Evolutionary conservation across 108 stramenopile genomes (phyloP).

Genomic region (Aureococcus anophagefferens): DNA sequence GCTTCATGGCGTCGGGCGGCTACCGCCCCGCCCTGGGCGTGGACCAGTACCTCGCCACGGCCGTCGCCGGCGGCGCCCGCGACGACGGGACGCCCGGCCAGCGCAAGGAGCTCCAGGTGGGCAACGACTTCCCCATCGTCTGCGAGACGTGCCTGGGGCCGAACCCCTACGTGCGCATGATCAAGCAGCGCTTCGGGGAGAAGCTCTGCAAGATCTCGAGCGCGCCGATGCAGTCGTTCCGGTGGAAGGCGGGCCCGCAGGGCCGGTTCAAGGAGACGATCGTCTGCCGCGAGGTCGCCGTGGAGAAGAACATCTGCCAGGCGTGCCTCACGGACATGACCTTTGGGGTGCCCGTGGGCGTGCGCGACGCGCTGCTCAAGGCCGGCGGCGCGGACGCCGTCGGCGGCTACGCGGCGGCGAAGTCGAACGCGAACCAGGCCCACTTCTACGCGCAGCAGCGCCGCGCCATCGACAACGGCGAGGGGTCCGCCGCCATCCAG

Average conservation of each 20-base stretch:
- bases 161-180: conserved; percentile 97
- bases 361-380: conserved; percentile 75
- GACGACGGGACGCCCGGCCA: neutral
- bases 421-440: neutral
- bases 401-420: neutral
- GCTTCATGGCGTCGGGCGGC: neutral
- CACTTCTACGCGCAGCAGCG: neutral
- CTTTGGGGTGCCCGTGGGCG: conserved; percentile 85
- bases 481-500: neutral
- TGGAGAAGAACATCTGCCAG: conserved; percentile 97
- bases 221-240: conserved; percentile 85
- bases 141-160: conserved; percentile 99
- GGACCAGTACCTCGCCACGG: neutral
- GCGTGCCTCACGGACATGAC: conserved; percentile 95
- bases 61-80: too few relatives aligned
- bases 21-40: neutral
- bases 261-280: conserved; percentile 89
- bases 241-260: conserved; percentile 91
- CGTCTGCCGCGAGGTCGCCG: conserved; percentile 88
- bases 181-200: conserved; percentile 64
- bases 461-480: neutral
- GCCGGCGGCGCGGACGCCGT: conserved; percentile 16
- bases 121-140: conserved; percentile 88
- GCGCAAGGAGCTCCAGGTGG: conserved; percentile 47
- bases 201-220: conserved; percentile 96